These are phyloP conservation scores for Cadophora gregata DNA, from an alignment of 2,329 filamentous ascomycete species.

Conservation along the genomic window DNA sequence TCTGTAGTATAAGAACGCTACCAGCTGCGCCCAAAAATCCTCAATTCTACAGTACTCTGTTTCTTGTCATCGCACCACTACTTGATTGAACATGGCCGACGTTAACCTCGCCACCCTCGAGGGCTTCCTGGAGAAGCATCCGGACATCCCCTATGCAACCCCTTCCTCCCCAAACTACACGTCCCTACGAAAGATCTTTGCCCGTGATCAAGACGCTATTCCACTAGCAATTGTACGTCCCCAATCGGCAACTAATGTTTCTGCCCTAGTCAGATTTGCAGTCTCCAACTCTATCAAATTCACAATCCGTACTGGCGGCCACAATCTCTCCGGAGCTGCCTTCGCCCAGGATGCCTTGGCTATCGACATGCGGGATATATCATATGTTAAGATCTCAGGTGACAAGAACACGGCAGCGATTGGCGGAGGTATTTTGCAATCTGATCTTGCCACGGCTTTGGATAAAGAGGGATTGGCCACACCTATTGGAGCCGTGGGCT, in stretches of 20 bases:
- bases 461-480: slow-evolving; percentile 43
- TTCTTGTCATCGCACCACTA: neutral
- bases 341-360: slow-evolving; percentile 43
- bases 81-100: neutral
- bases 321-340: slow-evolving; percentile 46
- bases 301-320: slow-evolving; percentile 45
- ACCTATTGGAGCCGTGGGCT: slow-evolving; percentile 38
- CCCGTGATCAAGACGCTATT: slow-evolving; percentile 20
- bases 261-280: slow-evolving; percentile 32
- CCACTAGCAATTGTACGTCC: slow-evolving; percentile 40
- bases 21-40: no score
- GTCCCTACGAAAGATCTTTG: slow-evolving; percentile 23
- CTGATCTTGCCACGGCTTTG: slow-evolving; percentile 41
- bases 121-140: slow-evolving; percentile 25
- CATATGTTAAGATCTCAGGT: slow-evolving; percentile 40
- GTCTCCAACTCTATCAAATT: slow-evolving; percentile 32
- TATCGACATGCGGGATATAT: slow-evolving; percentile 49
- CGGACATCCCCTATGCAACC: slow-evolving; percentile 23
- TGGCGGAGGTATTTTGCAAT: slow-evolving; percentile 47
- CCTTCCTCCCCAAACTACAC: slow-evolving; percentile 27
- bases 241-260: slow-evolving; percentile 39
- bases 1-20: neutral
- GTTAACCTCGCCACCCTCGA: slow-evolving; percentile 18
- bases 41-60: neutral
- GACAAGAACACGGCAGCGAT: slow-evolving; percentile 43